Evolutionary conservation across 2,329 filamentous ascomycete species (phyloP), one percentile per base, ranked within the genome.

Genomic region (Graphilbum sp.): DNA sequence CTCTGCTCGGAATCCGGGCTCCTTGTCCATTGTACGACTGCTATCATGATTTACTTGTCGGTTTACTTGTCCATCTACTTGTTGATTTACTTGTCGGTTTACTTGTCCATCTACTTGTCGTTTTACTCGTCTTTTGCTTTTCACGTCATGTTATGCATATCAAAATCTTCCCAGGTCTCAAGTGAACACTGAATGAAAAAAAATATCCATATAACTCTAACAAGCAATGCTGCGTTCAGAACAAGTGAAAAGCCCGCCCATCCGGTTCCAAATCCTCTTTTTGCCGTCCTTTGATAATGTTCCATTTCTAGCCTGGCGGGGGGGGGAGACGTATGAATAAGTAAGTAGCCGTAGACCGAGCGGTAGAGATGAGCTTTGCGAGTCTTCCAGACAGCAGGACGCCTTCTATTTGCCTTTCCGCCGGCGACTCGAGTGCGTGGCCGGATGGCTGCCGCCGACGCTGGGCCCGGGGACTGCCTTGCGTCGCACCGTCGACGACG

Each of bases 361-460:
- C 5, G 13, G 27, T 8, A 29, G 27, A 29, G 27, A 10, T 5
- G 13, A 29, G 27, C 7, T 12, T 10, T 15, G 27, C 4, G 15
- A 29, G 27, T n/a, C n/a, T n/a, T n/a, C n/a, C n/a, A n/a, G n/a
- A n/a, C n/a, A n/a, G n/a, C n/a, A n/a, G n/a, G n/a, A n/a, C n/a
- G 16, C 27, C 10, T 29, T 12, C 35, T 41, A 40, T 41, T 40
- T 41, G 29, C 35, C 37, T 34, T 42, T 45, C 8, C 43, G 39
- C 30, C 40, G 41, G 6, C 43, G 43, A 27, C 41, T 39, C 11
- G 41, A 20, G 15, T 40, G 41, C 18, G 29, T 12, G 18, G 11
- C 30, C 3, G 35, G 33, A 17, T 31, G 23, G 21, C 16, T 32
- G 32, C 34, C 41, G 20, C 39, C 3, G 29, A 17, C 10, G 30